Conservation (phyloP, 139 green algal genomes). For the Astrephomene gubernaculifera region DNA sequence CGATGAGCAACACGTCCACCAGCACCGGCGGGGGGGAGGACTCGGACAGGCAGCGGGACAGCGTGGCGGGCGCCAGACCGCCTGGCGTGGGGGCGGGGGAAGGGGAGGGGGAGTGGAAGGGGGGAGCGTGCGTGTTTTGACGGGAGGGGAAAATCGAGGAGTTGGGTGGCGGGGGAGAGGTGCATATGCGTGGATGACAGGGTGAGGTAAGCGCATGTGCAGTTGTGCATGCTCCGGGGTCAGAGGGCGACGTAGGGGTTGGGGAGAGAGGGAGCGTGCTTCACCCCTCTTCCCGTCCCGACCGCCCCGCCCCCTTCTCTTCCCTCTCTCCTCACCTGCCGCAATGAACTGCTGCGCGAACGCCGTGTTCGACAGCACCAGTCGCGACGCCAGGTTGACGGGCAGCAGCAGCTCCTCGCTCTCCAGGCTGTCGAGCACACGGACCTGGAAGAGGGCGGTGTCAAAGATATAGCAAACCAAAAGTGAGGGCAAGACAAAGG, state of each 20-base stretch:
- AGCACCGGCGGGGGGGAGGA: conserved; percentile 56
- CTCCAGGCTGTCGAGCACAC: conserved; percentile 37
- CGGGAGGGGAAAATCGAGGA: not conserved
- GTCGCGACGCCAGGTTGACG: conserved; percentile 54
- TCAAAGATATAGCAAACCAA: too few relatives aligned
- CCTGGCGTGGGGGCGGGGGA: conserved; percentile 25
- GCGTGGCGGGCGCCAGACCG: conserved; percentile 55
- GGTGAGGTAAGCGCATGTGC: too few relatives aligned
- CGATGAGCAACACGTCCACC: conserved; percentile 70
- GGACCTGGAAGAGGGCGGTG: conserved; percentile 40
- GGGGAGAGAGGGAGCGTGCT: too few relatives aligned
- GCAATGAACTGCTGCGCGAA: conserved; percentile 55
- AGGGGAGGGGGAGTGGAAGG: not conserved
- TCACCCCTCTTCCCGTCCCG: too few relatives aligned
- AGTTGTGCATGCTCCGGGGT: too few relatives aligned
- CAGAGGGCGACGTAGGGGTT: too few relatives aligned
- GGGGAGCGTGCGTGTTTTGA: too few relatives aligned
- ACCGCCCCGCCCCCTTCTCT: too few relatives aligned
- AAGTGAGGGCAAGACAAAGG: too few relatives aligned
- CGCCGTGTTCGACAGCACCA: conserved; percentile 54
- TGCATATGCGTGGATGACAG: too few relatives aligned
- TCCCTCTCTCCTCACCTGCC: not conserved
- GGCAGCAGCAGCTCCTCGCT: conserved; percentile 49
- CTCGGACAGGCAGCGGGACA: conserved; percentile 66
- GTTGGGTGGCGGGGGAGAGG: too few relatives aligned